Conservation (phyloP, 345 rosid species). For the Citrus unshiu region DNA sequence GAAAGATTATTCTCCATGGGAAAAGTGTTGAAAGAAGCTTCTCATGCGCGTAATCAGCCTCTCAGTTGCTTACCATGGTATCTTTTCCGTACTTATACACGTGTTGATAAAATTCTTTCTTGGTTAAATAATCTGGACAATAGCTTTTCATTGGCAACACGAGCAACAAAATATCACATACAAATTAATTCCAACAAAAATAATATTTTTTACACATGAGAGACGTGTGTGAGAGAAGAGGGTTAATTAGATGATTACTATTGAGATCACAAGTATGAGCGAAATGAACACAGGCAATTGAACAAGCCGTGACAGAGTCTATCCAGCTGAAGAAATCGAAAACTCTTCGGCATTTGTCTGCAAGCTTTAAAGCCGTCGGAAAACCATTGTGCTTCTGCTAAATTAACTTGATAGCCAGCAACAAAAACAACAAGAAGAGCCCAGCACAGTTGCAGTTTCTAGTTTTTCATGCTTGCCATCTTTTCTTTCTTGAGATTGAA, state of each 20-base stretch:
- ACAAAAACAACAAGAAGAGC: not conserved
- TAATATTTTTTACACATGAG: no score
- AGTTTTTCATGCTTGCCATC: not conserved
- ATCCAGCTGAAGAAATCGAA: not conserved
- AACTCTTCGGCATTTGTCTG: not conserved
- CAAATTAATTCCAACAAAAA: no score
- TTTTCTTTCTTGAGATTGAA: not conserved
- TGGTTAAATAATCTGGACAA: not conserved
- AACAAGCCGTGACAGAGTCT: not conserved
- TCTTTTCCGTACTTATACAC: not conserved
- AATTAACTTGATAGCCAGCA: not conserved
- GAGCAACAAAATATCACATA: no score
- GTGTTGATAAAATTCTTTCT: not conserved
- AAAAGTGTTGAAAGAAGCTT: no score
- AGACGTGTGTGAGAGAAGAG: no score
- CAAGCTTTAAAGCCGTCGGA: not conserved
- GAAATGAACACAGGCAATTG: no score
- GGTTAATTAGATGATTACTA: no score
- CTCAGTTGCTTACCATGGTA: fast-evolving
- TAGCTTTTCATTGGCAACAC: no score
- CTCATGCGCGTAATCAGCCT: not conserved
- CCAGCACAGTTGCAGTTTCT: not conserved
- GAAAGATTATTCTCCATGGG: no score
- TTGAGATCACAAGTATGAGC: no score
- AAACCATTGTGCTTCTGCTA: not conserved